Conservation (phyloP, 129 eudicot genomes). For the carrot (Daucus carota) region DNA sequence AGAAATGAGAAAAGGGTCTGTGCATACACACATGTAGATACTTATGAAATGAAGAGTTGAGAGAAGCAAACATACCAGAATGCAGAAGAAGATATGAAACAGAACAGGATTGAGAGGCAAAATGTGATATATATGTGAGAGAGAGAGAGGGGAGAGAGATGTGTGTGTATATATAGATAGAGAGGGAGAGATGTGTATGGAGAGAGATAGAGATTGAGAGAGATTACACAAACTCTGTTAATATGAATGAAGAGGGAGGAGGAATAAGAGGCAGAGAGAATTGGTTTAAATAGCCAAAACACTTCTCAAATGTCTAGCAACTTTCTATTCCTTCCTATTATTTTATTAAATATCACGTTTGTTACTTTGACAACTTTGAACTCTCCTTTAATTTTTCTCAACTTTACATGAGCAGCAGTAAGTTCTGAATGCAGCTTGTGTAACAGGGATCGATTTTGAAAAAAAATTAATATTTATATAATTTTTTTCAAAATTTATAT, state of each 20-base stretch:
- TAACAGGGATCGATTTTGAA: too few species aligned
- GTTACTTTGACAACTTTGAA: neutral
- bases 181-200: constrained; percentile 3
- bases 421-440: too few species aligned
- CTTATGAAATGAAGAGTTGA: neutral
- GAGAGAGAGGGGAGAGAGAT: too few species aligned
- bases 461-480: too few species aligned
- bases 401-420: neutral
- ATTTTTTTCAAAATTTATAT: too few species aligned
- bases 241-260: constrained; percentile 15
- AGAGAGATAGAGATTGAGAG: neutral
- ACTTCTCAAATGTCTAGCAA: constrained; percentile 4
- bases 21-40: neutral
- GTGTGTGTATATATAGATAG: too few species aligned
- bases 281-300: constrained; percentile 58
- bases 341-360: neutral
- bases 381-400: neutral
- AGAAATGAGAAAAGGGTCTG: neutral
- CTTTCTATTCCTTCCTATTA: neutral
- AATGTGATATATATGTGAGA: neutral
- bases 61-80: constrained; percentile 24
- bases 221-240: constrained; percentile 3
- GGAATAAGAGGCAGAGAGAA: constrained; percentile 20
- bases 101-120: constrained; percentile 8
- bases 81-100: constrained; percentile 2